These are phyloP conservation scores for Cadophora luteo-olivacea DNA, from an alignment of 2,329 filamentous ascomycete genomes.

Conservation along the genomic window DNA sequence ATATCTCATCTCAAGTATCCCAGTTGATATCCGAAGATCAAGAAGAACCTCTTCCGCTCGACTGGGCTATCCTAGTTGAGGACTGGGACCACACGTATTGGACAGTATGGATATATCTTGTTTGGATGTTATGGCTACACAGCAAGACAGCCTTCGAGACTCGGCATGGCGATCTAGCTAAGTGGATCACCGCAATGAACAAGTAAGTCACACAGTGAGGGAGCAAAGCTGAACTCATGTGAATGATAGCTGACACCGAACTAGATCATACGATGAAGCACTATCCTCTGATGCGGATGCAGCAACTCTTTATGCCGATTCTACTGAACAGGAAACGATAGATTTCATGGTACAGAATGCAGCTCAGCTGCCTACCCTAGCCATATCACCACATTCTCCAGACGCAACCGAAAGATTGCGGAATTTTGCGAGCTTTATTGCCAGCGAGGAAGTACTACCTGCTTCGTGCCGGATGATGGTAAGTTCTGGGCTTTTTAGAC, in stretches of 20 bases:
- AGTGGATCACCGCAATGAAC: slow-evolving; percentile 25
- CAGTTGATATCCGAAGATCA: slow-evolving; percentile 37
- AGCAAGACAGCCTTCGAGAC: slow-evolving; percentile 24
- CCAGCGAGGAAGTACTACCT: slow-evolving; percentile 31
- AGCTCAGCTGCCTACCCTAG: slow-evolving; percentile 13
- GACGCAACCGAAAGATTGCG: slow-evolving; percentile 7
- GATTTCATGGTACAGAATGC: slow-evolving; percentile 29
- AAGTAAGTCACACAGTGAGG: neutral
- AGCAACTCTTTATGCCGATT: slow-evolving; percentile 19
- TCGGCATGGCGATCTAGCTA: slow-evolving; percentile 18
- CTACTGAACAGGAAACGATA: slow-evolving; percentile 31
- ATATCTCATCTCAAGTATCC: slow-evolving; percentile 22
- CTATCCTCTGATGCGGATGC: neutral
- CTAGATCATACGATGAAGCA: slow-evolving; percentile 11
- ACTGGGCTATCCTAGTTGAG: slow-evolving; percentile 37
- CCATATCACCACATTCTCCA: neutral
- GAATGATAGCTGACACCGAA: neutral
- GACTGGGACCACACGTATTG: slow-evolving; percentile 41
- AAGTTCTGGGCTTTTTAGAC: neutral
- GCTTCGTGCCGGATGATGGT: slow-evolving; percentile 24
- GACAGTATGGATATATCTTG: slow-evolving; percentile 38
- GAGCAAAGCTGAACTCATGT: neutral
- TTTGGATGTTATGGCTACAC: slow-evolving; percentile 30
- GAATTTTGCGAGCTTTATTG: slow-evolving; percentile 36
- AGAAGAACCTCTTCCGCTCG: slow-evolving; percentile 38